Evolutionary conservation across 441 rosid genomes (phyloP), one percentile per base, ranked within the genome.

Genomic region (Omphalea diandra): DNA sequence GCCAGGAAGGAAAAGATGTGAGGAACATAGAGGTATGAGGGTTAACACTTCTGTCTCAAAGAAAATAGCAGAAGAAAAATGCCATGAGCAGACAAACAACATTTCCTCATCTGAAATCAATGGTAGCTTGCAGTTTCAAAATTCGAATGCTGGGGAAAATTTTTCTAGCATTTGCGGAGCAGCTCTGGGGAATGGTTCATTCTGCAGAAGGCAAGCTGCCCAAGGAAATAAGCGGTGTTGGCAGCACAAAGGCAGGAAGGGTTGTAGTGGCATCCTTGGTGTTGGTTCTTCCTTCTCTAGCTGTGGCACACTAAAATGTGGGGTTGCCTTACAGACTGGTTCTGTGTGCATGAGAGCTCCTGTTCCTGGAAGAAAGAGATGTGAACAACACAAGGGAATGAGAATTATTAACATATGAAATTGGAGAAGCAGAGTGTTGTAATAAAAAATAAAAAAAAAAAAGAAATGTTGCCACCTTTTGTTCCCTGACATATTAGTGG

Each of bases 21-120:
- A 83, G 22, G 82, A 78, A 59, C 89, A 86, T 52, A 83, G 76
- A 73, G 87, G 87, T 38, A 69, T 76, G 87, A 79, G 67, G 74
- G 59, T 80, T 41, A 67, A 52, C 22, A 66, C 71, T 60, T 47
- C 26, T 17, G 24, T 62, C 35, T 53, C 77, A 15, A 53, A 55
- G 43, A 43, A 71, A 63, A 32, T 26, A 18, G 54, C 63, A 69
- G 63, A 47, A 32, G 68, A 62, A 46, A 63, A 68, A 56, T 26
- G 47, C 22, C 36, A 50, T 33, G 73, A 54, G 24, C 2, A 32
- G 61, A 18, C 15, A 11, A 46, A 35, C 17, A 12, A 22, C 58
- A 65, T 12, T 38, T 43, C 20, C 41, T 65, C 61, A 1, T 11
- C 64, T 14, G 33, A 41, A 53, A 55, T 7, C 26, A 8, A 54